phyloP scores from a whole-genome alignment of 1,284 basidiomycete species.

The Ceratobasidium sp. region DNA sequence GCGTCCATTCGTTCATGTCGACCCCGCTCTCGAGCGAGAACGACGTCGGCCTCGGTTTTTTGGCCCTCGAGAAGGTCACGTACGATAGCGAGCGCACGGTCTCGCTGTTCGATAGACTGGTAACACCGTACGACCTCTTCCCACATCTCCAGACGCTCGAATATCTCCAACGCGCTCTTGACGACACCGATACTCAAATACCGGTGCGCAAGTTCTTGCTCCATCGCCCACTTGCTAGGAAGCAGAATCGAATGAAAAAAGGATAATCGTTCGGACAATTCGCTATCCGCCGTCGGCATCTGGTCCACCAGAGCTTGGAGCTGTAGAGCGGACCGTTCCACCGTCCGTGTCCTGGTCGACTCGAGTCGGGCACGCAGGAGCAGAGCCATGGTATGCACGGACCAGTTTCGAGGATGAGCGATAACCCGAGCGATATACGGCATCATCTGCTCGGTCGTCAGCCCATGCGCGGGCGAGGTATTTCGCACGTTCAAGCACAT shows the following conservation, averaged over 20 bases:
- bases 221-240: conserved; percentile 91
- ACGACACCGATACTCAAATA: conserved; percentile 76
- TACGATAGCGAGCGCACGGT: conserved; percentile 81
- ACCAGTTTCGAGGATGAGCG: conserved; percentile 90
- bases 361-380: conserved; percentile 90
- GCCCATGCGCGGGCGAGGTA: conserved; percentile 84
- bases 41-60: conserved; percentile 81
- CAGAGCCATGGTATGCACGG: conserved; percentile 92
- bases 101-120: conserved; percentile 79
- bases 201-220: conserved; percentile 84
- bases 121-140: conserved; percentile 91
- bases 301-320: conserved; percentile 94
- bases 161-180: conserved; percentile 89
- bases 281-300: conserved; percentile 86
- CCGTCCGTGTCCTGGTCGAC: conserved; percentile 84
- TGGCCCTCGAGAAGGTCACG: conserved; percentile 83
- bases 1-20: conserved; percentile 66
- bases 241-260: conserved; percentile 83
- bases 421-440: conserved; percentile 90
- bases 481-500: conserved; percentile 91
- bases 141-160: conserved; percentile 95
- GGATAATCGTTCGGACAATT: conserved; percentile 73
- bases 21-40: conserved; percentile 69
- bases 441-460: conserved; percentile 89
- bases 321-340: conserved; percentile 88